Evolutionary conservation across 2,329 filamentous ascomycete species (phyloP).

Genomic region (Claviceps sp.): DNA sequence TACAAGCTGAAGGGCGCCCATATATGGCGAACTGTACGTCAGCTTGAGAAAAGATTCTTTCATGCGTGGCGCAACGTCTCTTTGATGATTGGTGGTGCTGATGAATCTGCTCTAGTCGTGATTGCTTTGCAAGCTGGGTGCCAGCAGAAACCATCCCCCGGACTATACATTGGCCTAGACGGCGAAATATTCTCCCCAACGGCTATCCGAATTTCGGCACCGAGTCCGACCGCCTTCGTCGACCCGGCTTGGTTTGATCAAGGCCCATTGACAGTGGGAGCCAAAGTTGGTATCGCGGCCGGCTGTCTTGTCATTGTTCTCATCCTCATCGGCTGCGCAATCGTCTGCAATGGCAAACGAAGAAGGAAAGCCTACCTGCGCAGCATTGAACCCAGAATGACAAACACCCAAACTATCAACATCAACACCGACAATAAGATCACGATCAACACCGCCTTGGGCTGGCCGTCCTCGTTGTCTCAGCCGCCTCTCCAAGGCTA

Average conservation of each 20-base stretch:
- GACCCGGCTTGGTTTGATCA: conserved; percentile 25
- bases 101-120: conserved; percentile 23
- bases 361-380: conserved; percentile 38
- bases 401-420: not conserved
- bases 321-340: conserved; percentile 32
- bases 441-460: no score
- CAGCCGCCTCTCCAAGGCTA: conserved; percentile 13
- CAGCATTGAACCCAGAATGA: conserved; percentile 27
- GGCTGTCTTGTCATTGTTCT: conserved; percentile 36
- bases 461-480: no score
- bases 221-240: conserved; percentile 27
- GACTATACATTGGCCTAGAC: conserved; percentile 33
- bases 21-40: conserved; percentile 41
- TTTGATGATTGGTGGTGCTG: not conserved
- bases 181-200: conserved; percentile 39
- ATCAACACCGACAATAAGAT: not conserved
- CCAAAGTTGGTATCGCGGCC: conserved; percentile 44
- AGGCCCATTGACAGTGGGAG: conserved; percentile 36
- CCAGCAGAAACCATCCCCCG: conserved; percentile 33
- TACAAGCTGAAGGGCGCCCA: conserved; percentile 22
- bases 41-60: not conserved
- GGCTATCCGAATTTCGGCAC: conserved; percentile 35
- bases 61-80: not conserved
- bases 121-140: conserved; percentile 43
- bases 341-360: conserved; percentile 44